Evolutionary conservation across 257 asterid species (phyloP).

Genomic region (Ocimum tenuiflorum): DNA sequence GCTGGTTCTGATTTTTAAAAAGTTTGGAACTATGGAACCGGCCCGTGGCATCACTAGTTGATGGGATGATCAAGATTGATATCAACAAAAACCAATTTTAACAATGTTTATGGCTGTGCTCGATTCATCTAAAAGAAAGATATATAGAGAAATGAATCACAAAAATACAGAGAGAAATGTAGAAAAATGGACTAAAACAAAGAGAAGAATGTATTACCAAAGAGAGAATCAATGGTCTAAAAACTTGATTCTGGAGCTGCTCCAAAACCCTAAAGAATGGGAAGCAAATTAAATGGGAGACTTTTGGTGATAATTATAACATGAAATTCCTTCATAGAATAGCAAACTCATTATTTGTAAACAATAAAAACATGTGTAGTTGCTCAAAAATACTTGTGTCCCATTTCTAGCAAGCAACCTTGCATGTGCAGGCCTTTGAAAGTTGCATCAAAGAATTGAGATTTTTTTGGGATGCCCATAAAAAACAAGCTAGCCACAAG

Average conservation of each 20-base stretch:
- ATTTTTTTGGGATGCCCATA: not conserved
- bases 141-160: not conserved
- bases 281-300: not conserved
- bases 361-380: not conserved
- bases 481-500: not conserved
- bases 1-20: too few species aligned
- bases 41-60: too few species aligned
- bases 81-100: conserved; percentile 25
- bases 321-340: conserved; percentile 1
- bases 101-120: conserved; percentile 1
- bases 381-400: conserved; percentile 3
- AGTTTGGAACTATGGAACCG: too few species aligned
- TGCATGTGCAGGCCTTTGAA: conserved; percentile 36
- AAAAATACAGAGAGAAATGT: not conserved
- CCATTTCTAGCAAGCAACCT: conserved; percentile 25
- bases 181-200: not conserved
- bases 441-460: not conserved
- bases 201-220: not conserved
- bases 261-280: too few species aligned
- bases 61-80: not conserved
- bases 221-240: too few species aligned
- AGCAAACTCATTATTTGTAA: not conserved
- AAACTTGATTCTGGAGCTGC: too few species aligned
- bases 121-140: conserved; percentile 12
- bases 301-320: not conserved